Evolutionary conservation across 2,329 filamentous ascomycete species (phyloP), one percentile per base, ranked within the genome.

Genomic region (Coleophoma crateriformis): DNA sequence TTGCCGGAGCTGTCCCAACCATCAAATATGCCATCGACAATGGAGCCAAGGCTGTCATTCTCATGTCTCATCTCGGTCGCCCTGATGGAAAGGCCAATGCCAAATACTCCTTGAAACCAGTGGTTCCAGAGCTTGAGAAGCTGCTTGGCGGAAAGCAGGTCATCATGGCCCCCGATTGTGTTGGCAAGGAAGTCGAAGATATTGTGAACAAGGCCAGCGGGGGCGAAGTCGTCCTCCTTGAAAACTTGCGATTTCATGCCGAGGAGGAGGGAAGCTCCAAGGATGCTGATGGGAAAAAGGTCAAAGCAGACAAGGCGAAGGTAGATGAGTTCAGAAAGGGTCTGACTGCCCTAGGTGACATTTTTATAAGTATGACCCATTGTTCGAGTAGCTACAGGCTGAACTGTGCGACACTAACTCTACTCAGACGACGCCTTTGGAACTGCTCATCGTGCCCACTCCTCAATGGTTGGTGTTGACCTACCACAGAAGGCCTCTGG

Each of bases 61-160:
- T 99, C 68, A 99, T 99, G 94, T 97, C 92, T 67, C 94, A 99
- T 73, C 87, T 99, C 55, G 94, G 94, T 65, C 92, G 94, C 48
- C 94, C 94, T 57, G 88, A 97, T 68, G 94, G 94, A 70, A 84
- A 90, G 71, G 76, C 74, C 67, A 95, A 95, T 76, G 71, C 82
- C 60, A 97, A 99, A 78, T 99, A 94, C 84, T 95, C 88, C 66
- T 79, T 99, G 67, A 84, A 91, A 78, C 91, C 92, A 54, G 89
- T 99, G 57, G 87, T 94, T 33, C 77, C 88, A 56, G 90, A 95
- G 76, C 85, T 96, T 49, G 88, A 95, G 84, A 91, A 92, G 79
- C 83, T 92, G 49, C 81, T 96, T 22, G 76, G 77, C 58, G 77
- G 79, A 59, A 90, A 85, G 78, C 82, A 77, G 61, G 91, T 99